Conservation (phyloP, 192 early-diverging fungal species). For the Backusella australiensis region DNA sequence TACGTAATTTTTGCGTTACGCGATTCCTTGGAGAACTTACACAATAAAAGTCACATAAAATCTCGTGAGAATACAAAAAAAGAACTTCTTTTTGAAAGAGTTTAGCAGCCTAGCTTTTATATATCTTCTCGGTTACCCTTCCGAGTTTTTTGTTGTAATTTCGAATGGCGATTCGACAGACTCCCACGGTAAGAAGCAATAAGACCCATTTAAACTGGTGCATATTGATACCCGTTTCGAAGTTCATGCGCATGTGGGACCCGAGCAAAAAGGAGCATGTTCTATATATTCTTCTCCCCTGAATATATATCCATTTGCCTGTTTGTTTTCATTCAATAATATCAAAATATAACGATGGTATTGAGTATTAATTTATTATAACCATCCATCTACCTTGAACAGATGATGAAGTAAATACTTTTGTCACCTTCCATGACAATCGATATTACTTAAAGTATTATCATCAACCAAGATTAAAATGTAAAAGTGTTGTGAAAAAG, state of each 20-base stretch:
- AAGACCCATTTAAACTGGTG: background rate
- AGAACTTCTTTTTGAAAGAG: background rate
- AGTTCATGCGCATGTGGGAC: background rate
- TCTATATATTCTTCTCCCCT: background rate
- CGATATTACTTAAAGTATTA: background rate
- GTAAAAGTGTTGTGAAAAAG: background rate
- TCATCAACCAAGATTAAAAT: background rate
- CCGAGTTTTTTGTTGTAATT: background rate
- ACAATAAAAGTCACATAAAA: slow-evolving; percentile 1
- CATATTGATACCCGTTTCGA: background rate
- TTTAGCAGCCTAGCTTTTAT: background rate
- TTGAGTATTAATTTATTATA: background rate
- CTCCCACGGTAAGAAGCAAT: slow-evolving; percentile 2
- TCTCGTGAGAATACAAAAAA: slow-evolving; percentile 3
- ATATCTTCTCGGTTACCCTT: background rate
- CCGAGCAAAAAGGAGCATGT: background rate
- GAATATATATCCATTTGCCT: background rate
- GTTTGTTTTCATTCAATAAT: background rate
- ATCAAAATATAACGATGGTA: background rate
- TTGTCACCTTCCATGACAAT: background rate
- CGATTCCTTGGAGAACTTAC: background rate
- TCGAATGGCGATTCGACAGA: background rate
- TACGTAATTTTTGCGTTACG: slow-evolving; percentile 9
- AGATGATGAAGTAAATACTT: background rate
- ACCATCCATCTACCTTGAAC: background rate